Conservation (phyloP, 495 filamentous ascomycete genomes). For the Penicillium nucicola region DNA sequence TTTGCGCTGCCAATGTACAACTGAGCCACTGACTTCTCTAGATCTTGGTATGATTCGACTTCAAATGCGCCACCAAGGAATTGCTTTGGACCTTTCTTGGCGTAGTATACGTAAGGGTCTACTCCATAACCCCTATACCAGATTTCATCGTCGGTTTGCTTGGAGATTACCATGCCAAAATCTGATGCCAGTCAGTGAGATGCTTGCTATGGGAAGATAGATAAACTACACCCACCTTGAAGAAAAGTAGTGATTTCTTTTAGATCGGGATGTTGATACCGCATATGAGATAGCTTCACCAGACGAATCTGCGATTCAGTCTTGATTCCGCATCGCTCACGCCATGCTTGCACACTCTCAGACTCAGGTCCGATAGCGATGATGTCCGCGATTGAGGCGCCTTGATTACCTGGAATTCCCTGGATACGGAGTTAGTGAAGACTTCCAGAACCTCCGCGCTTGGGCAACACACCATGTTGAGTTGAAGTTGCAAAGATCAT, state of each 20-base stretch:
- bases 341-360: constrained; percentile 32
- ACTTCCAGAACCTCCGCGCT: not conserved
- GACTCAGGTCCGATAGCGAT: constrained; percentile 31
- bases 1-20: not conserved
- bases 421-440: not conserved
- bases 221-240: constrained; percentile 1
- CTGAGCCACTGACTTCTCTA: constrained; percentile 30
- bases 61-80: constrained; percentile 54
- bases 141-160: constrained; percentile 43
- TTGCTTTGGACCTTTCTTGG: constrained; percentile 44
- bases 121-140: constrained; percentile 59
- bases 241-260: constrained; percentile 41
- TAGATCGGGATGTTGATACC: constrained; percentile 49
- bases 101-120: constrained; percentile 57
- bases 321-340: constrained; percentile 30
- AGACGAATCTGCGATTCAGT: constrained; percentile 35
- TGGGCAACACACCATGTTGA: not conserved
- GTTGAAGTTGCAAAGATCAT: no score
- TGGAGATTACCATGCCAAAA: constrained; percentile 54
- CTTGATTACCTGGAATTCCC: constrained; percentile 26
- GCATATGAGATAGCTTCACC: constrained; percentile 43
- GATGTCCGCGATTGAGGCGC: constrained; percentile 35
- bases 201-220: not conserved
- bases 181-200: constrained; percentile 24
- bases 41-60: constrained; percentile 55